Conservation (phyloP, 352 stramenopile genomes). For the Blastocystis sp. region DNA sequence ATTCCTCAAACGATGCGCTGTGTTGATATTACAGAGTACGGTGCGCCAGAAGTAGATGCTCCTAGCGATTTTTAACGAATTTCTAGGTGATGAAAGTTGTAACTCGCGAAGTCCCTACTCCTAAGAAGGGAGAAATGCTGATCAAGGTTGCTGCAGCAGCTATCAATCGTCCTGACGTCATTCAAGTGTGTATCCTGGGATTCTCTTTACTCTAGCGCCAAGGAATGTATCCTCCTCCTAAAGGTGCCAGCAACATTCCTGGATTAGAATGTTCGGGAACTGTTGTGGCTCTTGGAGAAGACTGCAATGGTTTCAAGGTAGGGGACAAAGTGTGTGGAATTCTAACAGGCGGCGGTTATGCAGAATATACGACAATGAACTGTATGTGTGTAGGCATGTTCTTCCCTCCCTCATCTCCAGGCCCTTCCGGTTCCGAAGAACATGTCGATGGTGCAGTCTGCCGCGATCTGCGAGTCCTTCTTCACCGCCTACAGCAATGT, state of each 20-base stretch:
- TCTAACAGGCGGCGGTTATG: conserved; percentile 66
- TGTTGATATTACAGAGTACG: conserved; percentile 54
- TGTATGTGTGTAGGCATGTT: background rate
- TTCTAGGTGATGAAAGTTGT: conserved; percentile 61
- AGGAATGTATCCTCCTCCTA: conserved; percentile 66
- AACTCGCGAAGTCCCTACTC: conserved; percentile 33
- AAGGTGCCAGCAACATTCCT: conserved; percentile 64
- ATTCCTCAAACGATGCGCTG: conserved; percentile 46
- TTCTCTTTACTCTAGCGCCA: conserved; percentile 31
- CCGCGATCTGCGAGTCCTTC: conserved; percentile 66
- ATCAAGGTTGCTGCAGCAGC: conserved; percentile 65
- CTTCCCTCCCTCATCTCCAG: background rate
- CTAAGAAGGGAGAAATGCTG: conserved; percentile 61
- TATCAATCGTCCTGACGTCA: conserved; percentile 64
- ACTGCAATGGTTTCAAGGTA: conserved; percentile 46
- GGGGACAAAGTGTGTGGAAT: conserved; percentile 67
- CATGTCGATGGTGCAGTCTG: conserved; percentile 62
- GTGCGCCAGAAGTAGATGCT: conserved; percentile 1
- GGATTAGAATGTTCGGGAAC: conserved; percentile 66
- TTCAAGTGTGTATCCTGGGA: background rate
- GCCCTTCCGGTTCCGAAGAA: conserved; percentile 63
- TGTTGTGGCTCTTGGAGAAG: conserved; percentile 60
- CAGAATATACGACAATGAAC: conserved; percentile 63
- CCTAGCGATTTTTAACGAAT: background rate
- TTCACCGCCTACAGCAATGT: conserved; percentile 69